Base-by-base conservation (phyloP, 2,329 filamentous ascomycete species). In the Lachnellula suecica region DNA sequence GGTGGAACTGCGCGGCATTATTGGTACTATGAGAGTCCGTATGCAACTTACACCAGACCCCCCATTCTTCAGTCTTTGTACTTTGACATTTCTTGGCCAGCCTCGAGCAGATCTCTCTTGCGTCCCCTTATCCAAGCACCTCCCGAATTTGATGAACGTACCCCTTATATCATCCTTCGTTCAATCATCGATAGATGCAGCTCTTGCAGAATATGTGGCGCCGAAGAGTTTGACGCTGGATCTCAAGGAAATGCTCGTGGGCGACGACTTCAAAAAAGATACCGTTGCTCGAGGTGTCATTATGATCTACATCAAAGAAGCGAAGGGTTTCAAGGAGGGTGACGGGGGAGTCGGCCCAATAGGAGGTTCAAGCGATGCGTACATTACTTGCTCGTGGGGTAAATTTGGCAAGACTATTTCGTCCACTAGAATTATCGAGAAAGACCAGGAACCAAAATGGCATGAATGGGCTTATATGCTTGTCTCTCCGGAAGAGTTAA, bases 181-280 rank as follows among this genome's bases (percentile, higher is more conserved):
- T 2, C 87, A 91, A 60, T 86, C 83, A 1, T 82, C 86, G 1
- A 83, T 91, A 46, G 85, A 89, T 59, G 86, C 88, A 1, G 87
- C 88, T 0, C 76, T 89, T 64, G 84, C 86, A 0, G 82, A 89
- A 64, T 91, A 90, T 58, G 88, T 91, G 1, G 87, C 88, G 0
- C 88, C 88, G 0, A 89, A 89, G 71, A 88, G 84, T 50, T 70
- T 90, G 47, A 89, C 87, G 0, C 72, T 91, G 5, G 84, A 91
- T 64, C 72, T 91, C 29, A 88, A 89, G 66, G 85, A 89, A 54
- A 90, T 90, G 84, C 77, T 91, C 11, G 79, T 88, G 7, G 88
- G 88, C 4, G 87, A 89, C 52, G 87, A 91, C 61, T 90, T 87
- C 72, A 91, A 90, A 68, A 89, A 89, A 65, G 86, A 91, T 56